Base-by-base conservation (phyloP, 108 stramenopile genomes). In the Aureococcus anophagefferens region DNA sequence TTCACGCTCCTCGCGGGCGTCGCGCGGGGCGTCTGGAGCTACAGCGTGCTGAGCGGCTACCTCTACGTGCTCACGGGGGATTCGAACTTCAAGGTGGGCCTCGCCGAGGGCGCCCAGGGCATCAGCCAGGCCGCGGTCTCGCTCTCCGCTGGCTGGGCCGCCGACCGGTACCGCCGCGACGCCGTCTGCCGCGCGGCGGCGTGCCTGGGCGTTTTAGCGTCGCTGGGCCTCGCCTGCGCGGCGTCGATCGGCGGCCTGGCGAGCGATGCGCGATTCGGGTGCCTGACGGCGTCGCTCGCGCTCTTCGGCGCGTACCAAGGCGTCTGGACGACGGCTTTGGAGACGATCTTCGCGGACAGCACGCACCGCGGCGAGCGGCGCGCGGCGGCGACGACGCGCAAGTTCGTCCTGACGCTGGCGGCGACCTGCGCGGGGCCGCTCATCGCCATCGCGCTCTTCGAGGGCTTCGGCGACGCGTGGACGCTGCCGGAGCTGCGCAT, bases 81-180 rank as follows among this genome's bases (percentile, higher is more conserved):
- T 3, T 59, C 51, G 51, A 59, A 59, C 51, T 3, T 28, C 21
- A 3, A 28, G 51, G 72, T 72, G 17, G 72, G 72, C 33, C 31
- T 67, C 16, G 72, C 66, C 40, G 72, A 72, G 66, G 66, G 65
- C 1, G 35, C 66, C 66, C 72, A 72, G 66, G 72, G 72, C 37
- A 44, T 72, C n/a, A 35, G 65, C 0, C 35, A 40, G 72, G 36
- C 40, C 5, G 44, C 32, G 0, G 15, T 13, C 11, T 65, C 37
- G 18, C 32, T 72, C 25, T 29, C 28, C 29, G 66, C 66, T 4
- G 72, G 72, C 32, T 33, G 31, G 31, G 65, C n/a, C 21, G 72
- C 65, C 45, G 72, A 72, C 46, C 30, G n/a, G 40, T 33, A 15
- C n/a, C 28, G 33, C 5, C 29, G 66, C 7, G 65, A 40, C n/a